Base-by-base conservation (phyloP, 257 asterid genomes). In the Scutellaria barbata region DNA sequence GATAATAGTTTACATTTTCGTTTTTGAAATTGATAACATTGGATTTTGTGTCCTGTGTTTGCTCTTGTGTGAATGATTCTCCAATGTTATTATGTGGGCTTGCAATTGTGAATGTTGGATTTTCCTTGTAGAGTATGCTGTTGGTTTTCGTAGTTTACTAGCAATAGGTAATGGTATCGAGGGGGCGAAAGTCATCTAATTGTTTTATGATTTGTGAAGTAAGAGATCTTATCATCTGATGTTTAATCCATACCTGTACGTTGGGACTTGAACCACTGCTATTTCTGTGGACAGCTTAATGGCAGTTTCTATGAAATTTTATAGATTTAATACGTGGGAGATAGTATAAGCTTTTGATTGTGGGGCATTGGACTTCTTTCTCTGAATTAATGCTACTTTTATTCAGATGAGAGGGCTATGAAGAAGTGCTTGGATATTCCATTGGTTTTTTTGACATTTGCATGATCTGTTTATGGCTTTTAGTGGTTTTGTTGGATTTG, bases 401-500 rank as follows among this genome's bases (percentile, higher is more conserved):
- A 22, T 22, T 64, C 57, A 45, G 25, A 64, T 45, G 25, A 12
- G n/a, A 20, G 16, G 59, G 25, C 10, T 8, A 63, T 43, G 17
- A 6, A 25, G 41, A 63, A 43, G 35, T 63, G 33, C 25, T 13
- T 10, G 35, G 14, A 13, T 16, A 52, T 9, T 9, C 43, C 8
- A 30, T 16, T 48, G 10, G 35, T 43, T 46, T 25, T 25, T 45
- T 64, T 12, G 20, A 30, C 51, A 51, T 68, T 6, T 53, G 41
- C 35, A 33, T 50, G 50, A 66, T 66, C 71, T 66, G 35, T 66
- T 66, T 45, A 8, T 22, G 52, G 72, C 35, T 48, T 13, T 51
- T 5, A 30, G 51, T 39, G 66, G 47, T 9, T 22, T 20, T 57
- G 16, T 41, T 45, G 16, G 18, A 22, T 16, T 9, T 68, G 54